phyloP scores from a whole-genome alignment of 768 basidiomycete genomes.

The Podaxis sp. region DNA sequence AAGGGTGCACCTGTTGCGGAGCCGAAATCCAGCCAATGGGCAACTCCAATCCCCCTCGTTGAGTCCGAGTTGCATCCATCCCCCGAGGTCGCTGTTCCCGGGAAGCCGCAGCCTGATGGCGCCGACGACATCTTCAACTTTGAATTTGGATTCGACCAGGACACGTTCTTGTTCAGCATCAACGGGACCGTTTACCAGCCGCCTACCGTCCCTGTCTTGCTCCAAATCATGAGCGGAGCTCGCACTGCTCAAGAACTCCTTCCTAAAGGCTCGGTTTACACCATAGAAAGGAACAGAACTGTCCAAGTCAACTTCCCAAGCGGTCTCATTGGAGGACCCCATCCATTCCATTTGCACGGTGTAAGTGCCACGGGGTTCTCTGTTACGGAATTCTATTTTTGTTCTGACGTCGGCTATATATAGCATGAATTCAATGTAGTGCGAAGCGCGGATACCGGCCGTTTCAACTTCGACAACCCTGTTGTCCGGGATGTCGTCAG shows the following conservation, averaged over 20 bases:
- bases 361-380: slow-evolving; percentile 25
- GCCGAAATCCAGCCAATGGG: slow-evolving; percentile 26
- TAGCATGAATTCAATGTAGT: slow-evolving; percentile 43
- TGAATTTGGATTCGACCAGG: slow-evolving; percentile 13
- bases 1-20: slow-evolving; percentile 32
- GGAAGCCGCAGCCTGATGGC: slow-evolving; percentile 28
- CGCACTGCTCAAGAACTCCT: slow-evolving; percentile 37
- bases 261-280: slow-evolving; percentile 39
- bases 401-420: neutral
- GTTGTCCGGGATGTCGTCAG: slow-evolving; percentile 52
- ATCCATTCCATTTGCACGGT: slow-evolving; percentile 49
- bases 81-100: slow-evolving; percentile 21
- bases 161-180: slow-evolving; percentile 33
- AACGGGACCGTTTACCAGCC: slow-evolving; percentile 25
- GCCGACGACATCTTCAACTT: slow-evolving; percentile 30
- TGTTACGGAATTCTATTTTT: neutral
- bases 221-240: slow-evolving; percentile 41
- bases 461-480: slow-evolving; percentile 48
- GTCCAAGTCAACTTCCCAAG: slow-evolving; percentile 47
- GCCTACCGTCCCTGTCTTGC: slow-evolving; percentile 36
- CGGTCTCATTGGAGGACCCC: slow-evolving; percentile 24
- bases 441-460: slow-evolving; percentile 34
- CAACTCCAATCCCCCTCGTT: neutral
- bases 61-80: slow-evolving; percentile 3
- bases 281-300: slow-evolving; percentile 44